Conservation (phyloP, 106 monocot species). For the Ottelia alismoides region DNA sequence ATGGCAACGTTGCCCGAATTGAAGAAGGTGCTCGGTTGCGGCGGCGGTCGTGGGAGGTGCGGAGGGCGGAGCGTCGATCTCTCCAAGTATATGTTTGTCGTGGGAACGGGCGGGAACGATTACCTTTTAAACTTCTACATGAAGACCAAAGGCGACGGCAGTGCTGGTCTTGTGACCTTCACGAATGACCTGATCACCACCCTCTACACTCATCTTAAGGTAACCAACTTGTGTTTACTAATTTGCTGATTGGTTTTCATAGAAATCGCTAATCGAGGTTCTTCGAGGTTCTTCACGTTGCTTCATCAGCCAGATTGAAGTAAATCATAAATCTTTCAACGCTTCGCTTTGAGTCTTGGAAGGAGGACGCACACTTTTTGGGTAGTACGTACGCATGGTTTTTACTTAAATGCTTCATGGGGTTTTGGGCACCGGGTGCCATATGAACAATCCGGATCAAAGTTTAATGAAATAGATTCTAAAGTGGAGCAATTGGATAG, state of each 20-base stretch:
- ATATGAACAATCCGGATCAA: too few relatives aligned
- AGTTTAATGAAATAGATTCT: too few relatives aligned
- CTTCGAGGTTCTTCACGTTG: not conserved
- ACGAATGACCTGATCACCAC: constrained; percentile 25
- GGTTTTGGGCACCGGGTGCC: too few relatives aligned
- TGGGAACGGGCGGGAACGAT: constrained; percentile 59
- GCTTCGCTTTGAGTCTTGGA: too few relatives aligned
- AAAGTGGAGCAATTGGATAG: too few relatives aligned
- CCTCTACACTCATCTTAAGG: constrained; percentile 32
- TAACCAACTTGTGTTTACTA: not conserved
- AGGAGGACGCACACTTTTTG: too few relatives aligned
- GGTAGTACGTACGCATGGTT: too few relatives aligned
- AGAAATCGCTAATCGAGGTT: not conserved
- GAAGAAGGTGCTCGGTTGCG: constrained; percentile 5
- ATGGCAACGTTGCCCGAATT: constrained; percentile 30
- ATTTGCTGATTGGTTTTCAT: not conserved
- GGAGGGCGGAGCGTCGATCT: constrained; percentile 3
- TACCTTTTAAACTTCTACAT: constrained; percentile 47
- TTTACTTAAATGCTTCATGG: too few relatives aligned
- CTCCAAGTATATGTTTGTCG: constrained; percentile 35
- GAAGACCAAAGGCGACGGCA: not conserved
- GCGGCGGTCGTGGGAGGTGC: not conserved
- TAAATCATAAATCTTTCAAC: too few relatives aligned
- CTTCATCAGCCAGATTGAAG: too few relatives aligned
- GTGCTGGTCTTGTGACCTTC: constrained; percentile 12